phyloP scores from a whole-genome alignment of 768 basidiomycete genomes.

The Boletus rex-veris region DNA sequence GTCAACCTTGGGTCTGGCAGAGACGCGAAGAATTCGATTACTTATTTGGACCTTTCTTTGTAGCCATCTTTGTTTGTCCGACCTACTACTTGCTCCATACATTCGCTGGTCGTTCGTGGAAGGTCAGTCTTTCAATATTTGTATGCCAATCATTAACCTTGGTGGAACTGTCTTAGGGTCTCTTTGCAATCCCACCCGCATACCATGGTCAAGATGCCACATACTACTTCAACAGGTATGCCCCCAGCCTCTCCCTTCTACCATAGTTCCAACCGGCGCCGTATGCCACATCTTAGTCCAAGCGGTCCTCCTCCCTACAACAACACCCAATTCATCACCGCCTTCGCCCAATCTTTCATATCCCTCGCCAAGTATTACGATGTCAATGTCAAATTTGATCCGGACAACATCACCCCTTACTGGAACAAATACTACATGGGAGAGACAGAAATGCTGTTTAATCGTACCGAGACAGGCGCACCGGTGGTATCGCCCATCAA shows the following conservation, averaged over 20 bases:
- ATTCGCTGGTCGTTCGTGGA: slow-evolving; percentile 30
- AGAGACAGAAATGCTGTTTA: slow-evolving; percentile 17
- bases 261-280: not conserved
- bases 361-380: slow-evolving; percentile 21
- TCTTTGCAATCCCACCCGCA: slow-evolving; percentile 32
- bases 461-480: slow-evolving; percentile 1
- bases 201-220: slow-evolving; percentile 31
- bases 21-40: not conserved
- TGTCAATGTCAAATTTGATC: slow-evolving; percentile 18
- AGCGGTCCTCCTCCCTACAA: slow-evolving; percentile 18
- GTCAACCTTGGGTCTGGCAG: not conserved
- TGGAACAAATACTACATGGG: slow-evolving; percentile 7
- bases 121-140: slow-evolving; percentile 28
- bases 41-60: not conserved
- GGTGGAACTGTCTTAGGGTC: slow-evolving; percentile 16
- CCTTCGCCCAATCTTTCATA: slow-evolving; percentile 29
- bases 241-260: not conserved
- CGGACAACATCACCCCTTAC: slow-evolving; percentile 12
- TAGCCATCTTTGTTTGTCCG: slow-evolving; percentile 38
- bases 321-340: slow-evolving; percentile 24
- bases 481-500: slow-evolving; percentile 1
- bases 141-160: slow-evolving; percentile 6
- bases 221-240: slow-evolving; percentile 39
- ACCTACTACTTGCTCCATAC: slow-evolving; percentile 31
- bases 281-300: not conserved